Evolutionary conservation across 2,329 filamentous ascomycete genomes (phyloP).

Genomic region (Colletotrichum sublineola): DNA sequence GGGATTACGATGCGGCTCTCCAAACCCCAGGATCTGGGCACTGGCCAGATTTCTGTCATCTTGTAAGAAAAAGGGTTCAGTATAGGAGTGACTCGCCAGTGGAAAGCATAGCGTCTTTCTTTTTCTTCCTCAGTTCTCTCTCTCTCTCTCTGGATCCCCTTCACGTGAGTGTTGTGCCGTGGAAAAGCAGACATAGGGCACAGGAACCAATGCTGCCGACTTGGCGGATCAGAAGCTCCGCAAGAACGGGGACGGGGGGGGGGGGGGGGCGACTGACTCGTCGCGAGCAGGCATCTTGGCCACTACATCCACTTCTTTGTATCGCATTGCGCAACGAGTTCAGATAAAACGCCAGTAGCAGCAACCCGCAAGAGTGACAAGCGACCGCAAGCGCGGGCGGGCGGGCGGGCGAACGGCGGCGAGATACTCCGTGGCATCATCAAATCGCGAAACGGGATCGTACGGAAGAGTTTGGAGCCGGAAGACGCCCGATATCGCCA

Average conservation of each 20-base stretch:
- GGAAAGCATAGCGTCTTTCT: too few relatives aligned
- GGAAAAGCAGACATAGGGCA: not conserved
- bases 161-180: not conserved
- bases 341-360: not conserved
- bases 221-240: not conserved
- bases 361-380: not conserved
- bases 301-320: not conserved
- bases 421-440: not conserved
- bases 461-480: not conserved
- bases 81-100: not conserved
- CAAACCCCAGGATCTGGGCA: not conserved
- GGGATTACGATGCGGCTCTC: not conserved
- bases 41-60: not conserved
- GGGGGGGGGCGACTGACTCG: conserved; percentile 7
- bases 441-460: not conserved
- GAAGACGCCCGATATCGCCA: conserved; percentile 1
- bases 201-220: not conserved
- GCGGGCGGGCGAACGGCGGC: too few relatives aligned
- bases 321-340: conserved; percentile 1
- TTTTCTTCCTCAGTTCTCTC: not conserved
- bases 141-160: not conserved
- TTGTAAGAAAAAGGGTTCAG: not conserved
- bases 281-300: not conserved
- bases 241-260: not conserved
- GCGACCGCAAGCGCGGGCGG: not conserved